phyloP scores from a whole-genome alignment of 495 filamentous ascomycete genomes.

The Tuber calosporum region DNA sequence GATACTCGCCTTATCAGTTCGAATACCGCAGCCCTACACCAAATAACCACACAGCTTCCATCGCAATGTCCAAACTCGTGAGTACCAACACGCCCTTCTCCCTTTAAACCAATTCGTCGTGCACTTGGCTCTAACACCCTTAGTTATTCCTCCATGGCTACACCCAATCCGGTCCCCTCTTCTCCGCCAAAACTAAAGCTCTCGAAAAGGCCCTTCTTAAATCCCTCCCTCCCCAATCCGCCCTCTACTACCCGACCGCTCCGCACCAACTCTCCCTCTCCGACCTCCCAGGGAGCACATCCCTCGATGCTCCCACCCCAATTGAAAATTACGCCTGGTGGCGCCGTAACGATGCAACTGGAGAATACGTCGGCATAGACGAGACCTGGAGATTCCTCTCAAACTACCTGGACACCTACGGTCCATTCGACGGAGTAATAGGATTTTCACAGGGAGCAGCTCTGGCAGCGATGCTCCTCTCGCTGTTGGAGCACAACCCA shows the following conservation, averaged over 20 bases:
- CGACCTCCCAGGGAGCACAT: conserved; percentile 62
- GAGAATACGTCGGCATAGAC: conserved; percentile 59
- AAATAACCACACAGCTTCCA: background rate
- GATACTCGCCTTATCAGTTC: background rate
- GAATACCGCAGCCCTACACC: background rate
- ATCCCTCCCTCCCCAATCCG: conserved; percentile 54
- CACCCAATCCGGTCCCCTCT: conserved; percentile 82
- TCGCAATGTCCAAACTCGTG: conserved; percentile 13
- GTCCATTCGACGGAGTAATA: conserved; percentile 44
- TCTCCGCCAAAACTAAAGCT: conserved; percentile 82
- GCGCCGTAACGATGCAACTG: conserved; percentile 55
- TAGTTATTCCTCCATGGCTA: conserved; percentile 58
- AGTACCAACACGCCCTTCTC: background rate
- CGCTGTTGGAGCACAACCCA: conserved; percentile 55
- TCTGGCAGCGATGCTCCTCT: conserved; percentile 49
- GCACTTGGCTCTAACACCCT: background rate
- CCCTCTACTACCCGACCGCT: conserved; percentile 51
- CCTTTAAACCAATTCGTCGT: background rate
- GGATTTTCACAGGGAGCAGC: conserved; percentile 46
- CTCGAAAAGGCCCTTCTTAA: conserved; percentile 74
- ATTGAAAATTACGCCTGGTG: conserved; percentile 69
- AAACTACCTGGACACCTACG: conserved; percentile 47
- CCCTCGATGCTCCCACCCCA: conserved; percentile 16
- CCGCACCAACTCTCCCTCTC: conserved; percentile 47
- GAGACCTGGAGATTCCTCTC: conserved; percentile 57